Evolutionary conservation across 1,139 yeast genomes (phyloP), one percentile per base, ranked within the genome.

Genomic region (Yarrowia galli): DNA sequence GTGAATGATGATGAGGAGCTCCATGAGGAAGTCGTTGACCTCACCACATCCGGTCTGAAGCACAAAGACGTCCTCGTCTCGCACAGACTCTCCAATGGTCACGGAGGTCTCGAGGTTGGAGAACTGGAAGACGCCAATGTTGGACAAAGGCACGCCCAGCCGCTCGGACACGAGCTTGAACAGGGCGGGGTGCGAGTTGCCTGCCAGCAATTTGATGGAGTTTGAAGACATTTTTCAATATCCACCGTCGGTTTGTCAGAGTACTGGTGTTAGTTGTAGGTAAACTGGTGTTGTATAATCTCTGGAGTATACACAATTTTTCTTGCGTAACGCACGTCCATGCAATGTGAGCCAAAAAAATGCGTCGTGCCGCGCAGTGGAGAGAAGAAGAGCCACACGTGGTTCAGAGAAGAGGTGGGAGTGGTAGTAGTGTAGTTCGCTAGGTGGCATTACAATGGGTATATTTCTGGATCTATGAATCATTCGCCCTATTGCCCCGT

Each of bases 31-130:
- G 79, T 93, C 98, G 77, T 95, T 95, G 68, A 95, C 96, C 51
- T 80, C 82, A 32, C 97, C 98, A 60, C 96, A 89, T 25, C 98
- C 98, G 60, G 93, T 91, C 79, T 95, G 98, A 70, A 95, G 85
- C 72, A 95, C 91, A 78, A 89, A 95, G 54, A 95, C 83, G 77
- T 95, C 99, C 78, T 95, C 98, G 77, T 95, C 99, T 80, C 99
- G 87, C 53, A 95, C 97, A 36, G 97, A 90, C 79, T 95, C 98
- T 36, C 96, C 96, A 72, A 95, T 91, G 64, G 97, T 88, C 68
- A 95, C 93, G 16, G 96, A 89, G 16, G 96, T 95, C 79, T 95
- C 99, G 67, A 91, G 90, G 70, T 81, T 81, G 72, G 82, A 79
- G 81, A 76, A 85, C 84, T 83, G 76, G 65, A 81, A 79, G 60